Base-by-base conservation (phyloP, 371 early-diverging fungal species). In the Saksenaea oblongispora region DNA sequence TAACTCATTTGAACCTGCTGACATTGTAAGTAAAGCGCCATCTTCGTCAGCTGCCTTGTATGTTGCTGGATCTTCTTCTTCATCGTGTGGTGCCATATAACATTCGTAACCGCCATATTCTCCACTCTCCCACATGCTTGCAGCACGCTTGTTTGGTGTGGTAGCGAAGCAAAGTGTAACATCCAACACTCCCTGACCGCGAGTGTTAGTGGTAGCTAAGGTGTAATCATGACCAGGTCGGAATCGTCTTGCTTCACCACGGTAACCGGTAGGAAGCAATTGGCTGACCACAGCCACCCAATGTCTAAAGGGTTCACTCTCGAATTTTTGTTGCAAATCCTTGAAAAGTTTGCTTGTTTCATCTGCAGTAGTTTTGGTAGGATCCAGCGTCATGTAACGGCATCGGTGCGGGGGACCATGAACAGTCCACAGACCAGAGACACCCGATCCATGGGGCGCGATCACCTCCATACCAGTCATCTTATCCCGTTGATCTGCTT, bases 41-140 rank as follows among this genome's bases (percentile, higher is more conserved):
- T 87, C 91, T 22, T 88, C 88, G 57, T 77, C 84, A 22, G 74
- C 77, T 4, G 69, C 70, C 18, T 86, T 77, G 65, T 91, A 91
- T 59, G 87, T 86, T 34, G 93, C 89, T 0, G 88, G 84, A 61
- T 91, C 90, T 59, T 85, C 87, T 56, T 84, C 87, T 22, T 78
- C 86, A 55, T 85, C 86, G 58, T 87, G 86, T 5, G 84, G 82
- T 14, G 88, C 85, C 79, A 91, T 84, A 65, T 91, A 91, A 63
- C 89, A 89, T 58, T 90, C 88, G 67, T 90, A 93, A 2, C 90
- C 93, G 55, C 93, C 93, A 54, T 82, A 77, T 39, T 84, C 87
- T 56, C 89, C 89, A 13, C 76, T 73, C 5, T 76, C 83, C 89
- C 91, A 90, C 35, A 56, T 47, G 8, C 69, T 56, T 15, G 35